A percentile compares a stretch with the other conserved stretches of the same genome.
Conservation (phyloP, 1,284 basidiomycete species). For the Chiua sp. region DNA sequence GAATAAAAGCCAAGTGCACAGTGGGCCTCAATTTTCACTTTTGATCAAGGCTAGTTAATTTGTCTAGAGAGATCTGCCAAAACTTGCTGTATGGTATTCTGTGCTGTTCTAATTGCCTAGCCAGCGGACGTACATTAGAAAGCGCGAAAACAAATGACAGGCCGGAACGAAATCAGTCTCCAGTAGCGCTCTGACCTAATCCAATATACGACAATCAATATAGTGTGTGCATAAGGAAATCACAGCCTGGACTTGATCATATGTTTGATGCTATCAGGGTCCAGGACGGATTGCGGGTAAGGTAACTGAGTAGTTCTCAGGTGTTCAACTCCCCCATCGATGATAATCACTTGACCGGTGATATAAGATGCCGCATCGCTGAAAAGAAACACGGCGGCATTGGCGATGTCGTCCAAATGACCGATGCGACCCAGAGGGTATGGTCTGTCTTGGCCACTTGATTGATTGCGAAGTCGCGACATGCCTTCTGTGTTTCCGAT, state of each 20-base stretch:
- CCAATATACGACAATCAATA: too few relatives aligned
- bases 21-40: too few relatives aligned
- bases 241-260: constrained; percentile 50
- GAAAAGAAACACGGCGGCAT: constrained; percentile 87
- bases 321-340: constrained; percentile 73
- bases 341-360: constrained; percentile 72
- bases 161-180: neutral
- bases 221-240: too few relatives aligned
- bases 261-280: constrained; percentile 50
- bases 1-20: too few relatives aligned
- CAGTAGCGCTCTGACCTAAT: too few relatives aligned
- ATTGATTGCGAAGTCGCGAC: constrained; percentile 58
- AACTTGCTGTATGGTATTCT: too few relatives aligned
- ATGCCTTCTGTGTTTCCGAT: constrained; percentile 89
- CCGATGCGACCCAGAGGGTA: constrained; percentile 74
- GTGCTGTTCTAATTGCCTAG: too few relatives aligned
- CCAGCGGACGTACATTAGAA: neutral
- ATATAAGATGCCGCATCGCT: constrained; percentile 88
- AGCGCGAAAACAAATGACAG: too few relatives aligned
- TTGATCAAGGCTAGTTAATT: too few relatives aligned
- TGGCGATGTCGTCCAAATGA: constrained; percentile 76
- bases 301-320: constrained; percentile 56
- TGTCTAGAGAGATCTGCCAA: too few relatives aligned
- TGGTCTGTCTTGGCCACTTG: constrained; percentile 6
- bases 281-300: constrained; percentile 70